These are phyloP conservation scores for Metschnikowia santaceciliae DNA, from an alignment of 805 yeast species.

Conservation along the genomic window DNA sequence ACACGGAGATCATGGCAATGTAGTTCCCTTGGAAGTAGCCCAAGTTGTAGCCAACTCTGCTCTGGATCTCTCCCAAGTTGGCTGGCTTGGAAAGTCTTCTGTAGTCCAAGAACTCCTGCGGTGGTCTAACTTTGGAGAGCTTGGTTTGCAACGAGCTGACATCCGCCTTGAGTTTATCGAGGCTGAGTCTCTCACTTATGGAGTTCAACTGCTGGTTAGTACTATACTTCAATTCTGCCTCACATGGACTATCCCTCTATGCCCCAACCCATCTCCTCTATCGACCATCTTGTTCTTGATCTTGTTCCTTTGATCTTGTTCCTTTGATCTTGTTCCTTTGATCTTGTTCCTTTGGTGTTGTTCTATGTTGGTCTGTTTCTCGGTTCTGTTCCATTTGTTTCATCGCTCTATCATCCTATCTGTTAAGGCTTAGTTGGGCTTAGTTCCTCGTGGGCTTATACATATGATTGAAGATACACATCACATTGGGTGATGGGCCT, in stretches of 20 bases:
- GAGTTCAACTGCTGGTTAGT: slow-evolving; percentile 14
- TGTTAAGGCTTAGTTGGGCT: too few species aligned
- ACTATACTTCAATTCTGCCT: background rate
- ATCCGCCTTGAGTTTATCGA: slow-evolving; percentile 24
- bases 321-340: too few species aligned
- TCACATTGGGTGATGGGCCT: background rate
- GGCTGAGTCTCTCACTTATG: slow-evolving; percentile 20
- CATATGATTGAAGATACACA: too few species aligned
- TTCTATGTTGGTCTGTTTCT: too few species aligned
- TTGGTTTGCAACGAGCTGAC: slow-evolving; percentile 51
- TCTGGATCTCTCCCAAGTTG: slow-evolving; percentile 84
- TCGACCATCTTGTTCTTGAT: too few species aligned
- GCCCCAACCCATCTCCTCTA: too few species aligned
- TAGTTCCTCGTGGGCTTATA: too few species aligned
- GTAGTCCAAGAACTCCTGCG: slow-evolving; percentile 90
- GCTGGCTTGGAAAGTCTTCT: slow-evolving; percentile 88
- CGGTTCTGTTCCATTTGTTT: too few species aligned
- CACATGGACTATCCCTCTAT: too few species aligned
- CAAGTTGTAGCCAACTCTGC: slow-evolving; percentile 82
- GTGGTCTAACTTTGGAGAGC: slow-evolving; percentile 74
- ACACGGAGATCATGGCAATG: slow-evolving; percentile 61
- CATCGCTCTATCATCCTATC: too few species aligned
- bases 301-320: too few species aligned
- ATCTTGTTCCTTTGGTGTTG: too few species aligned
- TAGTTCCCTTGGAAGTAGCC: slow-evolving; percentile 87